Evolutionary conservation across 108 stramenopile genomes (phyloP).

Genomic region (Pseudonitzschia multistriata): DNA sequence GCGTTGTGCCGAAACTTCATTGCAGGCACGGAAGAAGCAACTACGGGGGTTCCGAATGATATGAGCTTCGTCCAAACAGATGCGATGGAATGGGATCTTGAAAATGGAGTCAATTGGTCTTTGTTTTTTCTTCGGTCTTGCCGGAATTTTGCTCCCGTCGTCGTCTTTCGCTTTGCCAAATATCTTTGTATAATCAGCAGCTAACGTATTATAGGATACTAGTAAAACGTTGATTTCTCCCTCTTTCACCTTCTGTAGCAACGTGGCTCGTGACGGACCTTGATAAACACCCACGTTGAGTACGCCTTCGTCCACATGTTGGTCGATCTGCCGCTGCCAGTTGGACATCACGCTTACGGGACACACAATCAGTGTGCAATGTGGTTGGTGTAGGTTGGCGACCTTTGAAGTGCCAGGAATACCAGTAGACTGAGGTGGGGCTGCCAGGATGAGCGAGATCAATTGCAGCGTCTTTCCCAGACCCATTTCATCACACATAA

Average conservation of each 20-base stretch:
- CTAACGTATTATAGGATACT: constrained; percentile 57
- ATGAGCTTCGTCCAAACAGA: constrained; percentile 61
- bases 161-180: not conserved
- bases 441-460: constrained; percentile 45
- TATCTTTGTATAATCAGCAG: constrained; percentile 36
- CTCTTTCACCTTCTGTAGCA: constrained; percentile 38
- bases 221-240: constrained; percentile 42
- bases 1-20: constrained; percentile 31
- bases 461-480: constrained; percentile 62
- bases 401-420: not conserved
- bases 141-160: not conserved
- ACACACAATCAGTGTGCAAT: constrained; percentile 57
- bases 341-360: constrained; percentile 65
- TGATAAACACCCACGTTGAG: constrained; percentile 47
- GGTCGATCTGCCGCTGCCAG: constrained; percentile 40
- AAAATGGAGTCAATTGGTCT: constrained; percentile 23
- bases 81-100: constrained; percentile 49
- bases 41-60: constrained; percentile 44
- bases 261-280: constrained; percentile 41
- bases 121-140: not conserved
- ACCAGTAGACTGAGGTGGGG: constrained; percentile 22
- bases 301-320: constrained; percentile 21
- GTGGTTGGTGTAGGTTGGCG: not conserved
- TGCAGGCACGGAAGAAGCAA: constrained; percentile 25
- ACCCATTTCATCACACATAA: constrained; percentile 70